These are phyloP conservation scores for Didymella pinodella DNA, from an alignment of 2,329 filamentous ascomycete species.

Conservation along the genomic window DNA sequence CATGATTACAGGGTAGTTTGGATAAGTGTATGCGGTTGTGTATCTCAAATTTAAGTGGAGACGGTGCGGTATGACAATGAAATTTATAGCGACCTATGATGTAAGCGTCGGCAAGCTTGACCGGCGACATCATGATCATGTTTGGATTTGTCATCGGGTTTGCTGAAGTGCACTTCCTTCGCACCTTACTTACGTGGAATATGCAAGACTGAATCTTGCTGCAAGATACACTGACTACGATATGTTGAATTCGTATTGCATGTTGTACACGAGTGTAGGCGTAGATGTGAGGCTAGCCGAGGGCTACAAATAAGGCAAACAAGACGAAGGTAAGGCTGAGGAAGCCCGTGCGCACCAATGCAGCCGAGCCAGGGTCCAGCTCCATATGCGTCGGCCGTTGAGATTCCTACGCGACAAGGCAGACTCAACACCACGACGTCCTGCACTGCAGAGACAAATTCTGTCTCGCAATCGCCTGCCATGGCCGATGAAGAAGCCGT, in stretches of 20 bases:
- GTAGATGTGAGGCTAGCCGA: background rate
- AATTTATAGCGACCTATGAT: slow-evolving; percentile 4
- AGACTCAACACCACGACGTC: background rate
- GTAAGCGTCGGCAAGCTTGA: background rate
- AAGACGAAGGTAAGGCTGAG: background rate
- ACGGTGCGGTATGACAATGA: background rate
- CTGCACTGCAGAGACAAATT: background rate
- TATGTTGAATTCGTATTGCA: background rate
- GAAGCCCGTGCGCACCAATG: slow-evolving; percentile 1
- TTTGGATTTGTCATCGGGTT: slow-evolving; percentile 18
- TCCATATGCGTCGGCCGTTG: slow-evolving; percentile 3
- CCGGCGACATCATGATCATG: slow-evolving; percentile 11
- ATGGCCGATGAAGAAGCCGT: slow-evolving; percentile 36
- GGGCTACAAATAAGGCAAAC: background rate
- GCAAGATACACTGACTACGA: background rate
- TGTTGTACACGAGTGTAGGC: background rate
- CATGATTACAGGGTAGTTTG: slow-evolving; percentile 25
- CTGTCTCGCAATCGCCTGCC: too few relatives aligned
- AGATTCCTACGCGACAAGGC: slow-evolving; percentile 3
- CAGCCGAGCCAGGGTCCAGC: slow-evolving; percentile 13
- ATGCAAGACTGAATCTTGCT: background rate
- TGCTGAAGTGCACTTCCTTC: slow-evolving; percentile 1
- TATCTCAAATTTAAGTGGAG: background rate
- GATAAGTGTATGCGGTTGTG: background rate
- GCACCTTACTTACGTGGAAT: background rate